phyloP scores from a whole-genome alignment of 2,329 filamentous ascomycete genomes.

The Calonectria hawksworthii region DNA sequence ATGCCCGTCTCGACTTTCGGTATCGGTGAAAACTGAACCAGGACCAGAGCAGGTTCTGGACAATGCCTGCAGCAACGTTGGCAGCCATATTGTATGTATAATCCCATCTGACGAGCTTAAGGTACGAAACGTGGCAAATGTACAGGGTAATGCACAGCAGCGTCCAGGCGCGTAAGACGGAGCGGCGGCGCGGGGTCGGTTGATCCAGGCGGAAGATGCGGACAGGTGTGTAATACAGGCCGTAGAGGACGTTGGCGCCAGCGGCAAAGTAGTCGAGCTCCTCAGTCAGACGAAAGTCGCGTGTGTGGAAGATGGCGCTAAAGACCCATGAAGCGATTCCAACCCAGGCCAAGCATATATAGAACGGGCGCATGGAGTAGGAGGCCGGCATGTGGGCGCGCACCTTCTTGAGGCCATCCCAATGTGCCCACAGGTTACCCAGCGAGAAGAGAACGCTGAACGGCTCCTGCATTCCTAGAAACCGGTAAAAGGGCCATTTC shows the following conservation, averaged over 20 bases:
- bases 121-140: conserved; percentile 81
- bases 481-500: conserved; percentile 96
- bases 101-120: conserved; percentile 90
- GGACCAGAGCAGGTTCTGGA: conserved; percentile 88
- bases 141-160: conserved; percentile 80
- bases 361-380: conserved; percentile 86
- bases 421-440: conserved; percentile 90
- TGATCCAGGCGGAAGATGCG: conserved; percentile 87
- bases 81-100: conserved; percentile 99
- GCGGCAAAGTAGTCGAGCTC: conserved; percentile 97
- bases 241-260: conserved; percentile 90
- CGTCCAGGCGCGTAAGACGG: conserved; percentile 82
- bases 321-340: conserved; percentile 89
- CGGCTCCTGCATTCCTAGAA: conserved; percentile 95
- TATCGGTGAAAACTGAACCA: conserved; percentile 86
- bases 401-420: conserved; percentile 79
- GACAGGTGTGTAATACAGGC: conserved; percentile 87
- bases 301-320: conserved; percentile 91
- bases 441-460: conserved; percentile 94
- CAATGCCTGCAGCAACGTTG: conserved; percentile 85
- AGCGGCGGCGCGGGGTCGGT: conserved; percentile 54
- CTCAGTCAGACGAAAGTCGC: conserved; percentile 89
- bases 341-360: conserved; percentile 83
- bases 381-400: conserved; percentile 76
- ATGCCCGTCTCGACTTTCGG: conserved; percentile 76